phyloP scores from a whole-genome alignment of 768 basidiomycete genomes.

The Wakefieldia striispora region DNA sequence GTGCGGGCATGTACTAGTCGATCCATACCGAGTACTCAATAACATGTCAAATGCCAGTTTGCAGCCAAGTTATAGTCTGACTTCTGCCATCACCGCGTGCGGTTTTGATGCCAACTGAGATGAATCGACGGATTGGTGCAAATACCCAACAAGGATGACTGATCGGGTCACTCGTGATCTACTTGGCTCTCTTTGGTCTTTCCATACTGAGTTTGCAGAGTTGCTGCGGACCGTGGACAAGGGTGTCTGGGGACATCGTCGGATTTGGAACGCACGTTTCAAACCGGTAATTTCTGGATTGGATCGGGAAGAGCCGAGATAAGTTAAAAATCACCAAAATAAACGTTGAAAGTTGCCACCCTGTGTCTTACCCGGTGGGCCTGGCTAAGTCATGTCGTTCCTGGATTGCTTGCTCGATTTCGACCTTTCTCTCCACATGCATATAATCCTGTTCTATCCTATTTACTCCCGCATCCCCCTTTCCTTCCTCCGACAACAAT shows the following conservation, averaged over 20 bases:
- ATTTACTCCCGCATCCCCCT: neutral
- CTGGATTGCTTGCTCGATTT: constrained; percentile 13
- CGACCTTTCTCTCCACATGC: constrained; percentile 9
- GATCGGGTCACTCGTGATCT: too few species aligned
- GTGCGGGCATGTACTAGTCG: too few species aligned
- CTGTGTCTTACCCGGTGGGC: constrained; percentile 9
- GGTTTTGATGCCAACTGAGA: too few species aligned
- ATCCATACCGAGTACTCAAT: too few species aligned
- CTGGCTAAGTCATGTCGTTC: constrained; percentile 7
- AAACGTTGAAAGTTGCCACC: constrained; percentile 9
- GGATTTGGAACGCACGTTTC: constrained; percentile 16
- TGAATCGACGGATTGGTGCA: too few species aligned
- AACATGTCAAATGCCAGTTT: too few species aligned
- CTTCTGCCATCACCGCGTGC: too few species aligned
- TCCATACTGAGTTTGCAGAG: too few species aligned
- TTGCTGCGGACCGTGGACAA: neutral
- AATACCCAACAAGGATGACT: too few species aligned
- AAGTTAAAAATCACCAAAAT: neutral
- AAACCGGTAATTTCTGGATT: constrained; percentile 3
- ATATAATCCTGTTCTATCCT: constrained; percentile 8
- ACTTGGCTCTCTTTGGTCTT: too few species aligned
- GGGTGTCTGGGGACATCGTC: constrained; percentile 5
- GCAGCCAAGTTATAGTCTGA: too few species aligned
- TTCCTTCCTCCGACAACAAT: constrained; percentile 4
- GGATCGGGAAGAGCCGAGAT: constrained; percentile 3